A percentile compares a stretch with the other conserved stretches of the same genome.
Conservation (phyloP, 1,139 yeast species). For the Saccharomyces hybrid region DNA sequence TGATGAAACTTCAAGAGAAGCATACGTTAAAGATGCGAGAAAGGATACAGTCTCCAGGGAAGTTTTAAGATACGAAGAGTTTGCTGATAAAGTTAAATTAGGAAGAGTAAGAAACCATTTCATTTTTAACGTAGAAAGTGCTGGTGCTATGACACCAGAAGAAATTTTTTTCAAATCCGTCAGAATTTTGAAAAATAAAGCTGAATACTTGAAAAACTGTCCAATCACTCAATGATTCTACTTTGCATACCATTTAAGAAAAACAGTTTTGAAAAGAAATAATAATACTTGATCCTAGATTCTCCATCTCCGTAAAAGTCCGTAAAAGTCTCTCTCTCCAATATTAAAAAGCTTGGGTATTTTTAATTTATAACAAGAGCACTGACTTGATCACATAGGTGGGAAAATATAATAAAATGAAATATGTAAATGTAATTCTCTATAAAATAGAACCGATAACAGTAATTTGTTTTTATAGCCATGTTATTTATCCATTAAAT, state of each 20-base stretch:
- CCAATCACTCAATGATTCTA: slow-evolving; percentile 54
- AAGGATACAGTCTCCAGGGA: slow-evolving; percentile 95
- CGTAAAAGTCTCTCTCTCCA: too few species aligned
- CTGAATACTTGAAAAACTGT: slow-evolving; percentile 69
- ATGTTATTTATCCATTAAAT: neutral
- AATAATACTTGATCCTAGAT: too few species aligned
- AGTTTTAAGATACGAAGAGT: slow-evolving; percentile 88
- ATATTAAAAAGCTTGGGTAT: too few species aligned
- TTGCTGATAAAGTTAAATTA: slow-evolving; percentile 77
- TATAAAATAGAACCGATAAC: slow-evolving; percentile 20
- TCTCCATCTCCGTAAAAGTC: too few species aligned
- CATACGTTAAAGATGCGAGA: slow-evolving; percentile 80
- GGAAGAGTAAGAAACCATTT: slow-evolving; percentile 92
- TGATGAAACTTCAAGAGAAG: slow-evolving; percentile 52
- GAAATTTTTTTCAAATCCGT: slow-evolving; percentile 90
- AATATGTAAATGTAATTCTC: slow-evolving; percentile 8
- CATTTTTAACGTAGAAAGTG: slow-evolving; percentile 86
- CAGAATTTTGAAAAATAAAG: slow-evolving; percentile 77
- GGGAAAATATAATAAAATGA: slow-evolving; percentile 3
- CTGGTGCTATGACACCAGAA: slow-evolving; percentile 96
- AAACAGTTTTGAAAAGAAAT: neutral
- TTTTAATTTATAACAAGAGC: too few species aligned
- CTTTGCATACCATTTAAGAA: neutral
- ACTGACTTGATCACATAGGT: neutral
- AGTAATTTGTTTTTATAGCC: slow-evolving; percentile 17